Evolutionary conservation across 345 rosid species (phyloP).

Genomic region (Adansonia digitata): DNA sequence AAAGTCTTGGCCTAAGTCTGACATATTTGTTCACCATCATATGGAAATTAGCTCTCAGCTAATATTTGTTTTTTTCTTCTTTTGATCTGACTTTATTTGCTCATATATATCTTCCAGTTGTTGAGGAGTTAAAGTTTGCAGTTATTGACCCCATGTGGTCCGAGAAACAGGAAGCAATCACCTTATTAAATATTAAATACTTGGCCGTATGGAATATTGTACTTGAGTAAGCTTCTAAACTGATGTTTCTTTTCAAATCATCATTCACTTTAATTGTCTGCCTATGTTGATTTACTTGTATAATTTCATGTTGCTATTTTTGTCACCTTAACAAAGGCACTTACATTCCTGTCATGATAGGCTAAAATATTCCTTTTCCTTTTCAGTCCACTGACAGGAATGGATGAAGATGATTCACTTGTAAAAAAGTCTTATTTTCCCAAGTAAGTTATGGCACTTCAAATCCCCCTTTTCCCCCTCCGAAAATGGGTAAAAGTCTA

Average conservation of each 20-base stretch:
- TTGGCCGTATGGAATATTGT: slow-evolving; percentile 45
- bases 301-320: background rate
- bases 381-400: slow-evolving; percentile 37
- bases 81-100: slow-evolving; percentile 4
- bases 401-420: slow-evolving; percentile 38
- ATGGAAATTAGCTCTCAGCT: slow-evolving; percentile 12
- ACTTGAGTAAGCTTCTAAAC: slow-evolving; percentile 47
- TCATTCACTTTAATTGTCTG: background rate
- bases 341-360: background rate
- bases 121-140: slow-evolving; percentile 75
- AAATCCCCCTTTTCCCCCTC: background rate
- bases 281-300: background rate
- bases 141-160: slow-evolving; percentile 66
- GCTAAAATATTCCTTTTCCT: slow-evolving; percentile 1
- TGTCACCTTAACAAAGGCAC: background rate
- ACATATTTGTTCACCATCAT: slow-evolving; percentile 6
- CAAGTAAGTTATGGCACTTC: slow-evolving; percentile 39
- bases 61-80: background rate
- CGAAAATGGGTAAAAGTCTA: background rate
- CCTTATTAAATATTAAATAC: slow-evolving; percentile 60
- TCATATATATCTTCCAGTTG: slow-evolving; percentile 38
- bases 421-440: slow-evolving; percentile 59
- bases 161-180: slow-evolving; percentile 56
- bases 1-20: background rate
- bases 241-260: background rate